Conservation (phyloP, 2,329 filamentous ascomycete genomes). For the Colletotrichum cereale region DNA sequence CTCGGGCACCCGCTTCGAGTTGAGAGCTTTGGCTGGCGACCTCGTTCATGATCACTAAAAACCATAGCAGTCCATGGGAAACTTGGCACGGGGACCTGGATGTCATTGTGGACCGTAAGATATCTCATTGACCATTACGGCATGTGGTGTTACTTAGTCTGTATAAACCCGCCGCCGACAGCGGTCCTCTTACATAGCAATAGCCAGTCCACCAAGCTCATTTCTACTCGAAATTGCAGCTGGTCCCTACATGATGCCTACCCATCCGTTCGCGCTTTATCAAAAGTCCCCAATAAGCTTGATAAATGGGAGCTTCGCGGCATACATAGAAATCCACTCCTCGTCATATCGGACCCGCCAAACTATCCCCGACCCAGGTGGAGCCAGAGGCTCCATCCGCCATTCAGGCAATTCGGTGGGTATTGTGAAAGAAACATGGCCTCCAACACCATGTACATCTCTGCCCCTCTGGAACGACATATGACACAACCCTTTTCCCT, state of each 20-base stretch:
- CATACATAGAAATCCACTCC: slow-evolving; percentile 17
- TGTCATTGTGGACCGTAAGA: neutral
- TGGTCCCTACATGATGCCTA: slow-evolving; percentile 6
- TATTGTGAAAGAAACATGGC: slow-evolving; percentile 35
- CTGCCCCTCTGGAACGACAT: slow-evolving; percentile 4
- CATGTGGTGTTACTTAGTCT: neutral
- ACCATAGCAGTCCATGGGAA: neutral
- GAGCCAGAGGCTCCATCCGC: slow-evolving; percentile 14
- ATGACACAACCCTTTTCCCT: neutral
- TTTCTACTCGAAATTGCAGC: slow-evolving; percentile 18
- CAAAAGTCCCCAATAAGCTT: slow-evolving; percentile 22
- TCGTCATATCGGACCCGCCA: slow-evolving; percentile 4
- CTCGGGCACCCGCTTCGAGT: neutral
- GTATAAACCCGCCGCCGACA: slow-evolving; percentile 4
- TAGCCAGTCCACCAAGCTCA: slow-evolving; percentile 11
- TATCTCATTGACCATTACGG: neutral
- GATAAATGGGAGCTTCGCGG: slow-evolving; percentile 17
- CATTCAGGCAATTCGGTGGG: slow-evolving; percentile 18
- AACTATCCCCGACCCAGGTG: slow-evolving; percentile 2
- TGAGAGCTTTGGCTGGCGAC: too few relatives aligned
- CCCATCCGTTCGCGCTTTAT: neutral
- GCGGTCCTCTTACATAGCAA: slow-evolving; percentile 15
- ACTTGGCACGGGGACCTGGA: neutral
- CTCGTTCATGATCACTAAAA: neutral
- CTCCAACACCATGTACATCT: slow-evolving; percentile 31